Evolutionary conservation across 2,329 filamentous ascomycete species (phyloP).

Genomic region (Ceratocystis alfenasii): DNA sequence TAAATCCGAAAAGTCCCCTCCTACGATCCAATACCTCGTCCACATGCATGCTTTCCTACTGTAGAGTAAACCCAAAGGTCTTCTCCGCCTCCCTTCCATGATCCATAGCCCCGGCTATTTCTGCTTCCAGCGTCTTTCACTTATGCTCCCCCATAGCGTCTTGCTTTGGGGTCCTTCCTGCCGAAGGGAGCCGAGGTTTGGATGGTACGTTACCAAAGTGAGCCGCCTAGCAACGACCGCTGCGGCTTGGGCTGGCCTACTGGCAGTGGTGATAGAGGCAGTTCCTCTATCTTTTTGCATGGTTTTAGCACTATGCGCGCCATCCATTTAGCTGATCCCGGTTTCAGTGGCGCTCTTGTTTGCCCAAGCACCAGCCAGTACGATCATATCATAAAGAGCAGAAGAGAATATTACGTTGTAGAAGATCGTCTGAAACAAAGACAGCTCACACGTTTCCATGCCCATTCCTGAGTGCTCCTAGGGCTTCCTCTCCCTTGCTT

Average conservation of each 20-base stretch:
- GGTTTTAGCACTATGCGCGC: too few species aligned
- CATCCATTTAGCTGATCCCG: too few species aligned
- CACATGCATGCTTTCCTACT: too few species aligned
- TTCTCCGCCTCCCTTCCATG: background rate
- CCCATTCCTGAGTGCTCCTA: background rate
- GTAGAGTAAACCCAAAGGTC: background rate
- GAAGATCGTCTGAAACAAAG: constrained; percentile 4
- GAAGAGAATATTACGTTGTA: background rate
- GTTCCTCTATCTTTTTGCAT: too few species aligned
- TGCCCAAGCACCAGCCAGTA: too few species aligned
- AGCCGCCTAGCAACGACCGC: too few species aligned
- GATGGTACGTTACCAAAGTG: background rate
- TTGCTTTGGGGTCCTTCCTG: background rate
- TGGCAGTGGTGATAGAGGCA: background rate
- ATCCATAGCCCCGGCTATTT: background rate
- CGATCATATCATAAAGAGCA: background rate
- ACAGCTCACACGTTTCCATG: constrained; percentile 7
- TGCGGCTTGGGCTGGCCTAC: too few species aligned
- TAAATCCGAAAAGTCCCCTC: too few species aligned
- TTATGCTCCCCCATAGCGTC: background rate
- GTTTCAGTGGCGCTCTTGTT: too few species aligned
- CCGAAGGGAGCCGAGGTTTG: background rate
- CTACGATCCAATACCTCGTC: too few species aligned
- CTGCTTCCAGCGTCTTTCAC: constrained; percentile 1
- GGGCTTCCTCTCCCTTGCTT: background rate